Evolutionary conservation across 1,284 basidiomycete genomes (phyloP).

Genomic region (Puccinia triticina): DNA sequence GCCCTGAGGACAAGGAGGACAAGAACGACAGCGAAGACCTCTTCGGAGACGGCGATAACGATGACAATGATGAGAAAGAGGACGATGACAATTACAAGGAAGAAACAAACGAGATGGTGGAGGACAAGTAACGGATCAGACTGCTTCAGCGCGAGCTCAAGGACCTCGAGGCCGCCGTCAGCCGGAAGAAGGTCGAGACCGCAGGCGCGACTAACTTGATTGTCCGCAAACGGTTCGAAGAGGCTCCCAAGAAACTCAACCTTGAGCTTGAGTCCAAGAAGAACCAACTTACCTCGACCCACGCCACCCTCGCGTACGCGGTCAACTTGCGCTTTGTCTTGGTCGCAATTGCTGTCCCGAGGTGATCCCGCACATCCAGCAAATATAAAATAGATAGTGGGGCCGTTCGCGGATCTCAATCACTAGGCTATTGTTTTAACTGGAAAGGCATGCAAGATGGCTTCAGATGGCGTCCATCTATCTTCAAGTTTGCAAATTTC

Average conservation of each 20-base stretch:
- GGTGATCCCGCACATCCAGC: too few relatives aligned
- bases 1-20: constrained; percentile 53
- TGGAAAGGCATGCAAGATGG: constrained; percentile 1
- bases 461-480: background rate
- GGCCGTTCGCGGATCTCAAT: too few relatives aligned
- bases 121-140: constrained; percentile 42
- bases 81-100: constrained; percentile 49
- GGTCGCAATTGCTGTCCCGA: too few relatives aligned
- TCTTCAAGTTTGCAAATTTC: constrained; percentile 17
- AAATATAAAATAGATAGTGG: too few relatives aligned
- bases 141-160: constrained; percentile 83
- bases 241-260: constrained; percentile 42
- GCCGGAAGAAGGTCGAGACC: constrained; percentile 81
- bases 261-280: too few relatives aligned
- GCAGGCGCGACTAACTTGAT: constrained; percentile 84
- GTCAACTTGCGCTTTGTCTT: too few relatives aligned
- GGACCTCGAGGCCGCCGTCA: constrained; percentile 82
- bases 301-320: constrained; percentile 30
- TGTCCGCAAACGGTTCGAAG: constrained; percentile 41
- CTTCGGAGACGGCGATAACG: too few relatives aligned
- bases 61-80: constrained; percentile 56
- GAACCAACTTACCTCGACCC: constrained; percentile 36
- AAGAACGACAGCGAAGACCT: constrained; percentile 56
- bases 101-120: constrained; percentile 26
- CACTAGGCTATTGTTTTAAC: background rate